Evolutionary conservation across 805 yeast species (phyloP), one percentile per base, ranked within the genome.

Genomic region (Nakazawaea wyomingensis): DNA sequence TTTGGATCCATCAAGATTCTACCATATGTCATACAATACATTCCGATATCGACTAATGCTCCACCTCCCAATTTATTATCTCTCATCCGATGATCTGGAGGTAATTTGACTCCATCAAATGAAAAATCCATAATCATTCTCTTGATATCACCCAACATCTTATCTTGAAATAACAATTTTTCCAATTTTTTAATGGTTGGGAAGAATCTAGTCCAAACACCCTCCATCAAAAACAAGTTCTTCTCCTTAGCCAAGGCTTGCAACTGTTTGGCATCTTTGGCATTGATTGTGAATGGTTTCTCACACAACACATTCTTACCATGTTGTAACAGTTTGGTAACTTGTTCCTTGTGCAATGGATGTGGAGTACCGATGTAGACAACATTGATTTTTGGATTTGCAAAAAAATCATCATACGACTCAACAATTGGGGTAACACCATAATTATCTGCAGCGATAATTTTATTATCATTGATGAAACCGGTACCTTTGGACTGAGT

Each of bases 341-440:
- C 69, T 46, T 68, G 71, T 34, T 69, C 72, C 41, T 68, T 64
- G 54, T 77, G 82, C 51, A 66, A 60, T 13, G 66, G 59, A 59
- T 77, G 81, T 3, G 82, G 82, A 8, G 78, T 64, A 3, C 79
- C 82, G 30, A 77, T 60, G 50, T 77, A 77, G 31, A 77, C 64
- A n/a, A 69, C 61, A 42, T 76, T 73, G 31, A 76, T 65, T 3
- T 66, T 59, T 3, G 62, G 53, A 48, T 72, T 66, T n/a, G 47
- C 45, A 46, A 65, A 73, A 32, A 76, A 62, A 2, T 71, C 73
- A 14, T 66, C 66, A 50, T 77, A 76, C n/a, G 46, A 45, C 7
- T 50, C 56, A 33, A 60, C 57, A 33, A 34, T 50, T 16, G 51
- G 53, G 34, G 54, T 28, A 14, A 43, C 21, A 22, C 34, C 48